Percentiles rank a stretch among this genome's conserved stretches.
Conservation (phyloP, 495 filamentous ascomycete species). For the Neurospora africana region DNA sequence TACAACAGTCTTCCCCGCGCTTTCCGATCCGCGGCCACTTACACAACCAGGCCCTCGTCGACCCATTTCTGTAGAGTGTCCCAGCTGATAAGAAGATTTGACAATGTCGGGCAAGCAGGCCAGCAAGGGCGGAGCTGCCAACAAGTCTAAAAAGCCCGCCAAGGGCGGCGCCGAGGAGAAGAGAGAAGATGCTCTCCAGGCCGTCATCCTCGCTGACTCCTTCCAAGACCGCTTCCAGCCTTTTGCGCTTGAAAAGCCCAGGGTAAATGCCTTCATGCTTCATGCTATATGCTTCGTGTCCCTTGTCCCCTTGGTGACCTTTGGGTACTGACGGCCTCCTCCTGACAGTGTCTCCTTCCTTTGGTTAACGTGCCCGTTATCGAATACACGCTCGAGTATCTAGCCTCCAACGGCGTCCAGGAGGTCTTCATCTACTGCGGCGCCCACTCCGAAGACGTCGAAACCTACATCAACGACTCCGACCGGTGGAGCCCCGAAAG, state of each 20-base stretch:
- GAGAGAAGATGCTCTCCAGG: constrained; percentile 81
- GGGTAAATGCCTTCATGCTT: constrained; percentile 46
- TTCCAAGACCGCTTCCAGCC: constrained; percentile 87
- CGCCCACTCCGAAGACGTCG: constrained; percentile 79
- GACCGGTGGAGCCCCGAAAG: constrained; percentile 31
- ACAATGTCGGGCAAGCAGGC: constrained; percentile 38
- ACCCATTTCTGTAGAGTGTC: neutral
- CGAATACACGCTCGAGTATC: constrained; percentile 94
- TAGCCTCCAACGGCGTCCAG: constrained; percentile 84
- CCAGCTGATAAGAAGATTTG: neutral
- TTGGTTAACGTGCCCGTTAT: constrained; percentile 90
- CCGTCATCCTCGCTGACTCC: constrained; percentile 84
- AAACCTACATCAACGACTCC: constrained; percentile 60
- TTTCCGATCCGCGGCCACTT: neutral
- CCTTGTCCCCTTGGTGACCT: neutral
- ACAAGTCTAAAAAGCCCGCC: constrained; percentile 47
- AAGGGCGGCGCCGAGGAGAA: constrained; percentile 46
- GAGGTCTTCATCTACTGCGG: constrained; percentile 89
- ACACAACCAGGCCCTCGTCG: neutral
- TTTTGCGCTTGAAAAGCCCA: constrained; percentile 77
- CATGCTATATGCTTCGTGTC: neutral
- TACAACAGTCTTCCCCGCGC: neutral
- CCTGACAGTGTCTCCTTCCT: constrained; percentile 73
- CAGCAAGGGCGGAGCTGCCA: constrained; percentile 29
- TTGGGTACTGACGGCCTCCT: constrained; percentile 3